These are phyloP conservation scores for Penicillium atrosanguineum DNA, from an alignment of 495 filamentous ascomycete genomes.

Conservation along the genomic window DNA sequence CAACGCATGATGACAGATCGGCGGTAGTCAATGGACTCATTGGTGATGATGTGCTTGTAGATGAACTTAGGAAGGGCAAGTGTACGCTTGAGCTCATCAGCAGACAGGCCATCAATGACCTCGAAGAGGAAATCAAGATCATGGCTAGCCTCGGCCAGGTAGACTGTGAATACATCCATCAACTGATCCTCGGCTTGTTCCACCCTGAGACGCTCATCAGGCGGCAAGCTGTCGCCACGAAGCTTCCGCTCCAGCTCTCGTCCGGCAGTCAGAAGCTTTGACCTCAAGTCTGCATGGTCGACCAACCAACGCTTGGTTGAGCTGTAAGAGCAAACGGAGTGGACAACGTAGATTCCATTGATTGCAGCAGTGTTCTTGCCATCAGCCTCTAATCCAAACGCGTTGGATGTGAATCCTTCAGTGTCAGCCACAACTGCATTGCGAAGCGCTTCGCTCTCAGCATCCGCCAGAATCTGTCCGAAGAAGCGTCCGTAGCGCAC, in stretches of 20 bases:
- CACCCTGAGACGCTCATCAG: constrained; percentile 74
- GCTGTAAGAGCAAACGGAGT: constrained; percentile 60
- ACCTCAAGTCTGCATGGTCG: constrained; percentile 67
- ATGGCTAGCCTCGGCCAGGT: constrained; percentile 67
- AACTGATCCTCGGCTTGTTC: constrained; percentile 87
- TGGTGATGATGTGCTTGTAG: constrained; percentile 79
- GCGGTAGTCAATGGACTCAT: constrained; percentile 85
- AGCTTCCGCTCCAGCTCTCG: constrained; percentile 73
- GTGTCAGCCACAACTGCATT: constrained; percentile 71
- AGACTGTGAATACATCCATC: constrained; percentile 80
- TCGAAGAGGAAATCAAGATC: constrained; percentile 89
- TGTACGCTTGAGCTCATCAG: constrained; percentile 74
- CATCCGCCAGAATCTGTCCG: constrained; percentile 79
- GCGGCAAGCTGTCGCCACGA: constrained; percentile 63
- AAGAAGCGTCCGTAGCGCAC: constrained; percentile 90
- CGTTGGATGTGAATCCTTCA: constrained; percentile 62
- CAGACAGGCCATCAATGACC: constrained; percentile 79
- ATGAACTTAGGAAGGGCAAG: constrained; percentile 78
- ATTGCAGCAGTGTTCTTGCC: constrained; percentile 72
- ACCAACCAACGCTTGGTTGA: constrained; percentile 69
- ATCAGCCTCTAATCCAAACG: constrained; percentile 58
- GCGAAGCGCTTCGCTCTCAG: constrained; percentile 70
- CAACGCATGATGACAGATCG: constrained; percentile 79
- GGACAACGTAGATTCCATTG: constrained; percentile 81
- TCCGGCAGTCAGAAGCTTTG: constrained; percentile 64